These are phyloP conservation scores for thale cress (Arabidopsis thaliana) DNA, from an alignment of 345 rosid species.

Conservation along the genomic window DNA sequence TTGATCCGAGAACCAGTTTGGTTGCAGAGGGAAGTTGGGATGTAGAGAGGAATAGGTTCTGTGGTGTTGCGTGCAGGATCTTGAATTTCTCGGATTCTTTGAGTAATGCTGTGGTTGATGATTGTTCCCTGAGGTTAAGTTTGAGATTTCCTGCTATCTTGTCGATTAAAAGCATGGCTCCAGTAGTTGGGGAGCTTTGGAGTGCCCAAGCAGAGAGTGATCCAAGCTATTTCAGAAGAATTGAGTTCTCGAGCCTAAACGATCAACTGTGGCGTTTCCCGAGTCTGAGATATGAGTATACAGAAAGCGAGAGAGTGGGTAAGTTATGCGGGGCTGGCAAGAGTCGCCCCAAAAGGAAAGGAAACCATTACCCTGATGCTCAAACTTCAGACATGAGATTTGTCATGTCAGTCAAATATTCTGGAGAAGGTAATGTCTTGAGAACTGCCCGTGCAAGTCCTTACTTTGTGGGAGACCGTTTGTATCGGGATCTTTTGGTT, in stretches of 20 bases:
- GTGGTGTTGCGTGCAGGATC: slow-evolving; percentile 71
- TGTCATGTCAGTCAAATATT: slow-evolving; percentile 55
- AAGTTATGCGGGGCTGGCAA: slow-evolving; percentile 48
- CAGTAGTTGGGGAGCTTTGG: slow-evolving; percentile 65
- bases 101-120: slow-evolving; percentile 56
- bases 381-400: slow-evolving; percentile 74
- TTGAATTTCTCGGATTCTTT: slow-evolving; percentile 55
- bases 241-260: slow-evolving; percentile 54
- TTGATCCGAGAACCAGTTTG: slow-evolving; percentile 61
- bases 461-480: slow-evolving; percentile 64
- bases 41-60: slow-evolving; percentile 58
- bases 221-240: slow-evolving; percentile 52
- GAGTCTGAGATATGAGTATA: slow-evolving; percentile 63
- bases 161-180: slow-evolving; percentile 54
- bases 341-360: slow-evolving; percentile 48
- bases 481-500: slow-evolving; percentile 32
- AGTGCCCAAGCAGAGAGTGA: slow-evolving; percentile 57
- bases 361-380: slow-evolving; percentile 60
- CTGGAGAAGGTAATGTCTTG: slow-evolving; percentile 48
- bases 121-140: slow-evolving; percentile 72
- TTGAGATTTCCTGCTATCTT: slow-evolving; percentile 63
- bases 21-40: slow-evolving; percentile 88
- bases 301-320: slow-evolving; percentile 50
- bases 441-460: slow-evolving; percentile 64
- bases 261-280: slow-evolving; percentile 44